Evolutionary conservation across 2,329 filamentous ascomycete species (phyloP), one percentile per base, ranked within the genome.

Genomic region (Paecilomyces formosus): DNA sequence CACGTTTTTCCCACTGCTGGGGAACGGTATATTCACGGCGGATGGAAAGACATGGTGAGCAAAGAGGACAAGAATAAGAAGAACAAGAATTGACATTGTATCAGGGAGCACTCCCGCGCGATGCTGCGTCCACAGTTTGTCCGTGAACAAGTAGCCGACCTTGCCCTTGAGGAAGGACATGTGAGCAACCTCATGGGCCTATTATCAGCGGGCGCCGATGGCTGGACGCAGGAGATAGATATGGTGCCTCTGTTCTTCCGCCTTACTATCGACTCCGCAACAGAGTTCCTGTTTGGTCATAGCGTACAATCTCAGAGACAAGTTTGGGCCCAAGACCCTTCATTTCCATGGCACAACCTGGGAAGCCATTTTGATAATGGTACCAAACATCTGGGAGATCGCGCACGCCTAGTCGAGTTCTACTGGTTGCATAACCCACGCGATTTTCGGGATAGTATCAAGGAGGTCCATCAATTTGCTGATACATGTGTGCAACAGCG

Each of bases 271-370:
- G 86, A 89, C 61, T 82, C 84, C 0, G 84, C 86, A 0, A 89
- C 86, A 0, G 84, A 87, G 53, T 88, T 89, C 62, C 73, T 90
- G 3, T 86, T 89, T 53, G 87, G 87, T 6, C 76, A 83, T 53
- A 83, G 79, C 55, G 79, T 80, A 2, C 73, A 78, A 60, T 79
- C 78, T 13, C 65, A 83, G 33, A 72, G 45, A 26, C 24, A 26
- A 26, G 24, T 26, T 26, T 26, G 24, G 24, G 24, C 24, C 24
- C 24, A 26, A 26, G 24, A 26, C 24, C 24, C 24, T 26, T 26
- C 24, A 6, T 26, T 26, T 26, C 24, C 24, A 3, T 26, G 24
- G 24, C 6, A 26, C 24, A 26, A 26, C 24, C 24, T 26, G 24
- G 24, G 24, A 26, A 26, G 24, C 24, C 24, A 26, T 26, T 26